Conservation (phyloP, 2,329 filamentous ascomycete genomes). For the Fusarium staphyleae region DNA sequence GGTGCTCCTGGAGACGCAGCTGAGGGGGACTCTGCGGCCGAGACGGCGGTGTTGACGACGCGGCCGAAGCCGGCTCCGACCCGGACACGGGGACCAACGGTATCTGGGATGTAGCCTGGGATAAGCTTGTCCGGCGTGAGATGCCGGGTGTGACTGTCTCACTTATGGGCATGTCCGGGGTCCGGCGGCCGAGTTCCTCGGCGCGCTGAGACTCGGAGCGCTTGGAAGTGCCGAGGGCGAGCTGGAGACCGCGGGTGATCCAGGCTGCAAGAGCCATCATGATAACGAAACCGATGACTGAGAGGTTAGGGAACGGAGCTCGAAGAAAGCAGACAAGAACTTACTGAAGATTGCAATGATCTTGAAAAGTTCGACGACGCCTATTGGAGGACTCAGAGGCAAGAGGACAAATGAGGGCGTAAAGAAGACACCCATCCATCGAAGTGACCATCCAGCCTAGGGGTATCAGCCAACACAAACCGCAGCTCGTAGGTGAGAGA, state of each 20-base stretch:
- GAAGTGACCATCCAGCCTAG: constrained; percentile 63
- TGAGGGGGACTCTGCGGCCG: constrained; percentile 40
- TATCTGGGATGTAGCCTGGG: constrained; percentile 36
- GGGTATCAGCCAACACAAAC: background rate
- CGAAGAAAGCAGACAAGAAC: constrained; percentile 24
- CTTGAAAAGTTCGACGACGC: constrained; percentile 62
- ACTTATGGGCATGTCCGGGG: constrained; percentile 57
- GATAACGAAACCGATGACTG: constrained; percentile 62
- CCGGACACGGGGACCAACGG: constrained; percentile 25
- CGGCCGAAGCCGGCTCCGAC: constrained; percentile 26
- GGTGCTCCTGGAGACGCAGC: constrained; percentile 41
- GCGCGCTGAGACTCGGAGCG: constrained; percentile 58
- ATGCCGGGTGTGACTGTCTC: constrained; percentile 38
- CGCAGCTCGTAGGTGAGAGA: background rate
- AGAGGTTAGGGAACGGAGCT: background rate
- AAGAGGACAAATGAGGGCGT: constrained; percentile 66
- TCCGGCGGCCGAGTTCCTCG: constrained; percentile 51
- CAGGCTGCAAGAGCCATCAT: constrained; percentile 62
- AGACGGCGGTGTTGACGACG: constrained; percentile 29
- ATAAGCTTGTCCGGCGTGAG: constrained; percentile 38
- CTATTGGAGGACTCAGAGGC: constrained; percentile 62
- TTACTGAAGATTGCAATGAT: constrained; percentile 66
- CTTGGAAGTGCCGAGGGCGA: constrained; percentile 60
- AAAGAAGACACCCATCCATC: constrained; percentile 67
- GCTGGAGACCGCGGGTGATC: constrained; percentile 60